Evolutionary conservation across 2,329 filamentous ascomycete species (phyloP).

Genomic region (Neonectria sp.): DNA sequence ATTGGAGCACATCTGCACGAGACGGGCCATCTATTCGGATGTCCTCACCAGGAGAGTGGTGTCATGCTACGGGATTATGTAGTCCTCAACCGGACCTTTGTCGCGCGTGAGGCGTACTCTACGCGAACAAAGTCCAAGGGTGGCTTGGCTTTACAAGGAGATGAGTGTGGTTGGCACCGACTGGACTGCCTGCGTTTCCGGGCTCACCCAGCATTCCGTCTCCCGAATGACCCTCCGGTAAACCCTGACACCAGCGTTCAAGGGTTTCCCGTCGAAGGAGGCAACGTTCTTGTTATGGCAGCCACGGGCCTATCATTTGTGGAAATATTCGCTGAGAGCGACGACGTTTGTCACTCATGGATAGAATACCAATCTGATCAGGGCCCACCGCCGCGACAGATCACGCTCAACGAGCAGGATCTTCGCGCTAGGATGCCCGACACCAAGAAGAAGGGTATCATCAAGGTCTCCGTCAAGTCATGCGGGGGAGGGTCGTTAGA

Average conservation of each 20-base stretch:
- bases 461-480: slow-evolving; percentile 83
- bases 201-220: slow-evolving; percentile 89
- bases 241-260: slow-evolving; percentile 83
- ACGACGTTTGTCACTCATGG: slow-evolving; percentile 84
- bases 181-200: slow-evolving; percentile 91
- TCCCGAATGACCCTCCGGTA: slow-evolving; percentile 80
- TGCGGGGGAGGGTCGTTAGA: slow-evolving; percentile 81
- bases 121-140: slow-evolving; percentile 90
- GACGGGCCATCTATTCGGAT: slow-evolving; percentile 90
- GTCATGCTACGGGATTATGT: slow-evolving; percentile 94
- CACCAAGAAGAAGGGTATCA: slow-evolving; percentile 77
- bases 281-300: slow-evolving; percentile 82
- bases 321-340: slow-evolving; percentile 86
- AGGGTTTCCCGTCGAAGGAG: slow-evolving; percentile 86
- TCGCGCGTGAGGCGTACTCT: slow-evolving; percentile 85
- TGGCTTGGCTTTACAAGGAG: slow-evolving; percentile 78
- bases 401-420: slow-evolving; percentile 82
- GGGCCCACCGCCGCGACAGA: slow-evolving; percentile 76
- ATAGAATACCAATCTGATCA: slow-evolving; percentile 82
- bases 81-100: slow-evolving; percentile 86
- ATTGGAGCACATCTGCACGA: slow-evolving; percentile 96
- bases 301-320: slow-evolving; percentile 87
- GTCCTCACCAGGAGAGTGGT: slow-evolving; percentile 90
- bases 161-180: slow-evolving; percentile 94
- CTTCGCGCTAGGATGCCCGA: slow-evolving; percentile 80